Evolutionary conservation across 345 rosid species (phyloP).

Genomic region (Salix arbutifolia): DNA sequence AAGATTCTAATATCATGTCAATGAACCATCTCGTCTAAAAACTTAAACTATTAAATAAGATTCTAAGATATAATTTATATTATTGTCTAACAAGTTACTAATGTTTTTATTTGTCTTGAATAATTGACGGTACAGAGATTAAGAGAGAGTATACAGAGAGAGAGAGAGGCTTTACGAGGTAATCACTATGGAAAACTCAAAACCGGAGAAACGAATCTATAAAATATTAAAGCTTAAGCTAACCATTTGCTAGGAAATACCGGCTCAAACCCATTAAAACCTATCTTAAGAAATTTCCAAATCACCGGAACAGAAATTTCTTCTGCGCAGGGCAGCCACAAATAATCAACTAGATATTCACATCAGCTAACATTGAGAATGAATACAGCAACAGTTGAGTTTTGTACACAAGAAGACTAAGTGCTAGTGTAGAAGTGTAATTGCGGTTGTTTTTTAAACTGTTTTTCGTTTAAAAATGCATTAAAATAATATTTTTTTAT

Average conservation of each 20-base stretch:
- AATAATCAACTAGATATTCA: conserved; percentile 12
- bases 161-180: too few relatives aligned
- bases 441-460: too few relatives aligned
- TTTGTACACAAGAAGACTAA: conserved; percentile 31
- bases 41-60: too few relatives aligned
- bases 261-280: not conserved
- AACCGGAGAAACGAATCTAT: not conserved
- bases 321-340: not conserved
- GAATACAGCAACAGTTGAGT: conserved; percentile 2
- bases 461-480: too few relatives aligned
- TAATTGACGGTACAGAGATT: too few relatives aligned
- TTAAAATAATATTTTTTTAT: too few relatives aligned
- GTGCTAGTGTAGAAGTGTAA: too few relatives aligned
- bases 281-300: not conserved
- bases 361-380: not conserved
- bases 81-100: too few relatives aligned
- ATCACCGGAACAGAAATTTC: not conserved
- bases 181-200: not conserved
- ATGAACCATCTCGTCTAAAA: too few relatives aligned
- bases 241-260: not conserved
- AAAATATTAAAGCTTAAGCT: not conserved
- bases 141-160: too few relatives aligned
- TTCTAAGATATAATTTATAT: too few relatives aligned
- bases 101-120: not conserved
- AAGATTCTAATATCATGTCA: too few relatives aligned